These are phyloP conservation scores for Pseudopithomyces maydicus DNA, from an alignment of 2,329 filamentous ascomycete genomes.

Conservation along the genomic window DNA sequence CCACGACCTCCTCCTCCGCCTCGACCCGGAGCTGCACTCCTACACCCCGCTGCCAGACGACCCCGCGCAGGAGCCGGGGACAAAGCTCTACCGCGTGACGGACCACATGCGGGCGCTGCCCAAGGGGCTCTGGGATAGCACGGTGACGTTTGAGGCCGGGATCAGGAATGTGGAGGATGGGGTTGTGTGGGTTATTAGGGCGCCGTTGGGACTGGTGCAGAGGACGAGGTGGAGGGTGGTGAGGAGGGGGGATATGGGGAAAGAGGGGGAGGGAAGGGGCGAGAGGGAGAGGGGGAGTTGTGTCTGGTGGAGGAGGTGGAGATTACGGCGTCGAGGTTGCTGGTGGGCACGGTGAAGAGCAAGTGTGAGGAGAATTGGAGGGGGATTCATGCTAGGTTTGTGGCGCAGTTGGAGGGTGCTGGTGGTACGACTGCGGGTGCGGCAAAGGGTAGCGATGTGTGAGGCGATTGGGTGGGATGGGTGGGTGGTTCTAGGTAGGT, in stretches of 20 bases:
- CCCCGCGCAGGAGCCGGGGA: slow-evolving; percentile 20
- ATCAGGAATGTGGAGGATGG: slow-evolving; percentile 42
- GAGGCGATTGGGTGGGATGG: not conserved
- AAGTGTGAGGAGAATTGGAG: slow-evolving; percentile 46
- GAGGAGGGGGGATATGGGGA: slow-evolving; percentile 21
- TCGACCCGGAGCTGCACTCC: slow-evolving; percentile 43
- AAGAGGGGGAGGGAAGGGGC: slow-evolving; percentile 15
- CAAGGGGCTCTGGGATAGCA: slow-evolving; percentile 43
- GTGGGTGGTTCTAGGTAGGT: too few species aligned
- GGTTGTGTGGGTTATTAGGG: slow-evolving; percentile 41
- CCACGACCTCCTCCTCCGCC: slow-evolving; percentile 43
- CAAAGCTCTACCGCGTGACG: slow-evolving; percentile 44
- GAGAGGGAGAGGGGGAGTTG: slow-evolving; percentile 30
- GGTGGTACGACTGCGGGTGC: not conserved
- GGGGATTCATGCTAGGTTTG: slow-evolving; percentile 37
- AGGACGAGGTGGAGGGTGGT: slow-evolving; percentile 37
- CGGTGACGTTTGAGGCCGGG: slow-evolving; percentile 38
- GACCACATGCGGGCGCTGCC: slow-evolving; percentile 45
- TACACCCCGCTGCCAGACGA: slow-evolving; percentile 35
- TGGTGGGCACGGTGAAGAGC: slow-evolving; percentile 41
- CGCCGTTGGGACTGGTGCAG: slow-evolving; percentile 42
- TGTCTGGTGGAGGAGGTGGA: slow-evolving; percentile 44
- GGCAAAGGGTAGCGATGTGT: not conserved
- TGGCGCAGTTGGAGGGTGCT: slow-evolving; percentile 28
- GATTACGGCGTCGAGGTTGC: slow-evolving; percentile 38